Evolutionary conservation across 164 flowering plant genomes (phyloP), one percentile per base, ranked within the genome.

Genomic region (Macadamia integrifolia): DNA sequence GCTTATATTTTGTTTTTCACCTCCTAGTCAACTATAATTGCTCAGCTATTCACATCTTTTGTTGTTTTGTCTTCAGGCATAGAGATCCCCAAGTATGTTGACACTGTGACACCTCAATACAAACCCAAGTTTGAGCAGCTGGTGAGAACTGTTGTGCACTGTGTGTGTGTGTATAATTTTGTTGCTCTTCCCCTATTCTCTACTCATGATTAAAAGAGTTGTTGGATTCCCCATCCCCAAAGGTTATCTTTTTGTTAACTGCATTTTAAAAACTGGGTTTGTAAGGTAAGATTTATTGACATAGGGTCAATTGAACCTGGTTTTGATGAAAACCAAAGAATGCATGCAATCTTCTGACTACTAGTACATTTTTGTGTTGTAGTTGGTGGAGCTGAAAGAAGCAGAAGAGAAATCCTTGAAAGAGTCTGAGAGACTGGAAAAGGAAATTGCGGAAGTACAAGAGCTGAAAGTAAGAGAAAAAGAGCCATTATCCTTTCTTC

Each of bases 331-430:
- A 65, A 65, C 17, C 44, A 35, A 9, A 28, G 64, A 31, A 68
- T 6, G 15, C 6, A 15, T 59, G 43, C 56, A 60, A 29, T 35
- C 49, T 30, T 60, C 9, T 61, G 1, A 17, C 49, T 31, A 3
- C 40, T 32, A 67, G 29, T 2, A 10, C 17, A 23, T 13, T 46
- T 67, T 18, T 70, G 66, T 44, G 29, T 46, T 71, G 14, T 83
- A 94, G 99, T 61, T 89, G 81, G 89, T 88, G 65, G 97, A 94
- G 73, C 71, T 94, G 71, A 92, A 94, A 82, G 93, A 92, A 80
- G 98, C 97, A 23, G 98, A 92, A 70, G 75, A 79, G 76, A 76
- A 81, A 72, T 92, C 99, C 44, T 71, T 88, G 61, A 85, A 92
- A 80, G 97, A 92, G 76, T 87, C 97, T 35, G 91, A 92, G 74